phyloP scores from a whole-genome alignment of 2,329 filamentous ascomycete species.

The Blumeria graminis region DNA sequence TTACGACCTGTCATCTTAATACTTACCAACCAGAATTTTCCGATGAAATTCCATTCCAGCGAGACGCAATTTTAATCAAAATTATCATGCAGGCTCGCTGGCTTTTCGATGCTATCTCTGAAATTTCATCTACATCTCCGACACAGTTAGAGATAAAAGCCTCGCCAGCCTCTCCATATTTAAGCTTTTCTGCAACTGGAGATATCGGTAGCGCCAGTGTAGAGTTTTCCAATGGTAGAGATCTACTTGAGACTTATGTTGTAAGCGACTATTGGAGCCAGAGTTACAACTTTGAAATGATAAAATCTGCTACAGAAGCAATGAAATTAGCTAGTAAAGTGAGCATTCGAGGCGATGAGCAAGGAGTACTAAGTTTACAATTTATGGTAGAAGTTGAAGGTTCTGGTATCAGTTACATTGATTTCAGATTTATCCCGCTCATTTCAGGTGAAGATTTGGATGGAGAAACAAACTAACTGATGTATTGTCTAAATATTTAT shows the following conservation, averaged over 20 bases:
- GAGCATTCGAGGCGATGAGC: slow-evolving; percentile 63
- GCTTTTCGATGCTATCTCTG: slow-evolving; percentile 46
- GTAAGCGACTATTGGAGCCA: slow-evolving; percentile 37
- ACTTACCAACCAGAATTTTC: slow-evolving; percentile 59
- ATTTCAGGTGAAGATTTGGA: slow-evolving; percentile 24
- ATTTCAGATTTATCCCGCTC: slow-evolving; percentile 62
- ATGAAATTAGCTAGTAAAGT: slow-evolving; percentile 88
- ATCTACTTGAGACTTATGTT: slow-evolving; percentile 51
- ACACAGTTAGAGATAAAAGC: slow-evolving; percentile 49
- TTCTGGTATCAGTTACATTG: slow-evolving; percentile 45
- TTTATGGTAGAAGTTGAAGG: slow-evolving; percentile 83
- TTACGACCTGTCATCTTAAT: slow-evolving; percentile 69
- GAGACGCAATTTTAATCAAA: slow-evolving; percentile 61
- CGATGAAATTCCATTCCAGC: slow-evolving; percentile 72
- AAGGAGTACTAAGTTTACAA: slow-evolving; percentile 80
- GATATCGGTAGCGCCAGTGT: slow-evolving; percentile 38
- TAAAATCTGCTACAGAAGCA: slow-evolving; percentile 70
- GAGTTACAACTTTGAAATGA: slow-evolving; percentile 65
- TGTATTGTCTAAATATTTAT: too few species aligned
- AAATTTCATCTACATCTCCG: slow-evolving; percentile 35
- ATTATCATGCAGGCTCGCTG: slow-evolving; percentile 73
- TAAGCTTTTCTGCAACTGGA: slow-evolving; percentile 45
- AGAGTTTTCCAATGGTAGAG: slow-evolving; percentile 37
- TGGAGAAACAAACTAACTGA: slow-evolving; percentile 10
- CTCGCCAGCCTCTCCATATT: slow-evolving; percentile 34